Evolutionary conservation across 129 eudicot species (phyloP).

Genomic region (Helianthus tuberosus): DNA sequence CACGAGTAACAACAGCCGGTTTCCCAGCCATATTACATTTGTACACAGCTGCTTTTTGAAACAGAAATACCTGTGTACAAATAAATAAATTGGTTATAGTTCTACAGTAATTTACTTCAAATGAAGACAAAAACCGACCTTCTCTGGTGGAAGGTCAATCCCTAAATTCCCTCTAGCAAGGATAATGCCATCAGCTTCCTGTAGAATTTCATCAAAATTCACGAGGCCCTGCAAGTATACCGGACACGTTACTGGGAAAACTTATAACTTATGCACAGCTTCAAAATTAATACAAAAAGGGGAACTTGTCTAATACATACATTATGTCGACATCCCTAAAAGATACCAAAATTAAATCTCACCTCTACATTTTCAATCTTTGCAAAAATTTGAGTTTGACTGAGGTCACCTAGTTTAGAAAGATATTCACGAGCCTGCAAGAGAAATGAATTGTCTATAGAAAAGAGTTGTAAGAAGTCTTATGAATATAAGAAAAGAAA

Average conservation of each 20-base stretch:
- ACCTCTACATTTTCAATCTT: constrained; percentile 92
- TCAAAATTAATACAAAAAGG: background rate
- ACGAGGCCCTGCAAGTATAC: constrained; percentile 61
- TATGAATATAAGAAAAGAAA: background rate
- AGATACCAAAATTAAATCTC: constrained; percentile 15
- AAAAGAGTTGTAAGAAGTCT: background rate
- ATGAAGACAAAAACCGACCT: constrained; percentile 40
- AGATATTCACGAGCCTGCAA: constrained; percentile 81
- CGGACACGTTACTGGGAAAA: background rate
- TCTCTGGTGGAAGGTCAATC: constrained; percentile 94
- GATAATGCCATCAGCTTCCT: constrained; percentile 90
- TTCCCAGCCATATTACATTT: constrained; percentile 90
- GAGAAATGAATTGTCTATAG: background rate
- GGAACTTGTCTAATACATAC: background rate
- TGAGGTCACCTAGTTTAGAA: constrained; percentile 68
- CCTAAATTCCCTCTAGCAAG: constrained; percentile 90
- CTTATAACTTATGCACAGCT: background rate
- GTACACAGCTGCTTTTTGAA: constrained; percentile 73
- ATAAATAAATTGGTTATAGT: background rate
- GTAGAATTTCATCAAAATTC: constrained; percentile 79
- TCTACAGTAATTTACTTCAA: background rate
- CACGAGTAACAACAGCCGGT: constrained; percentile 81
- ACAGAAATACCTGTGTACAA: constrained; percentile 58
- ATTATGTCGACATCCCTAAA: background rate
- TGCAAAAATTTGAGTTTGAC: constrained; percentile 79